These are phyloP conservation scores for Laburnicola sp. DNA, from an alignment of 2,329 filamentous ascomycete genomes.

Conservation along the genomic window DNA sequence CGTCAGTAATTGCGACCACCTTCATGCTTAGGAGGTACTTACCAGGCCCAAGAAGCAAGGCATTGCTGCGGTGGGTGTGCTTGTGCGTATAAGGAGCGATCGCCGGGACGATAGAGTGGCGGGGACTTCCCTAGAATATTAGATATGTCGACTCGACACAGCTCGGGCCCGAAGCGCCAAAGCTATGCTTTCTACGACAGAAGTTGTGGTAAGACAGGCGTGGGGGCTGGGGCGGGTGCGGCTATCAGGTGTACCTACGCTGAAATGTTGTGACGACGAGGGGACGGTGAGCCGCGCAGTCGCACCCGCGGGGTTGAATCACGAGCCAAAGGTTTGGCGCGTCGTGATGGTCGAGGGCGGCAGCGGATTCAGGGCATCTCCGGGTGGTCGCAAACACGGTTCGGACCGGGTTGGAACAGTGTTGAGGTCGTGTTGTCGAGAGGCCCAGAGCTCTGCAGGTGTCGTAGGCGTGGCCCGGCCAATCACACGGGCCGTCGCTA, in stretches of 20 bases:
- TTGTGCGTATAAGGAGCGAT: background rate
- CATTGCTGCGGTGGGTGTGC: conserved; percentile 52
- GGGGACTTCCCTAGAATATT: background rate
- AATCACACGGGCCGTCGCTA: too few relatives aligned
- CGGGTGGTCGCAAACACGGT: background rate
- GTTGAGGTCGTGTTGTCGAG: too few relatives aligned
- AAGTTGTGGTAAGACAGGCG: conserved; percentile 2
- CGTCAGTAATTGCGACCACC: background rate
- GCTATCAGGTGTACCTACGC: conserved; percentile 2
- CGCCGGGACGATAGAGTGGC: background rate
- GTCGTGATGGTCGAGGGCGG: conserved; percentile 50
- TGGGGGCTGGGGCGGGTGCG: conserved; percentile 10
- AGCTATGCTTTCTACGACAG: background rate
- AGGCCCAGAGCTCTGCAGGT: too few relatives aligned
- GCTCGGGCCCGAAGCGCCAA: background rate
- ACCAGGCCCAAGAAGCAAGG: conserved; percentile 99
- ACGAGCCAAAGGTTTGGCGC: conserved; percentile 2
- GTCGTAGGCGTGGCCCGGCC: too few relatives aligned
- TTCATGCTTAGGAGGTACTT: conserved; percentile 67
- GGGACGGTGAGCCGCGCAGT: conserved; percentile 20
- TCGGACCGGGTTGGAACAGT: too few relatives aligned
- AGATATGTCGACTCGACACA: background rate
- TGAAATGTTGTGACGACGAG: conserved; percentile 6
- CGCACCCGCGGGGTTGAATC: conserved; percentile 5
- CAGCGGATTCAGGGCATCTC: conserved; percentile 69